Base-by-base conservation (phyloP, 176 grass and related monocot genomes). In the Miscanthus lutarioriparius region DNA sequence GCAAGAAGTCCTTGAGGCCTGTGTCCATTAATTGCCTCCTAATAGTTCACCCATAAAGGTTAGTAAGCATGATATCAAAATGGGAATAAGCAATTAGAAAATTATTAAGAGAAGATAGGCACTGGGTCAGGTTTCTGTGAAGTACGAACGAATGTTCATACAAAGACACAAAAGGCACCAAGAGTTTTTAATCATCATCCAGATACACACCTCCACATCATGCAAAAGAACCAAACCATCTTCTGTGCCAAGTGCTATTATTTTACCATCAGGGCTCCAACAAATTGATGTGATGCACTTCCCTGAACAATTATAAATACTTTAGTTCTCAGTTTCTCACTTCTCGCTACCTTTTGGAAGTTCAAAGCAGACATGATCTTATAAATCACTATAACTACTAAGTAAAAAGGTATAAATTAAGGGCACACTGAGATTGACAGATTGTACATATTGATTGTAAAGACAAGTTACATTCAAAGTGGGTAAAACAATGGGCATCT, bases 231-330 rank as follows among this genome's bases (percentile, higher is more conserved):
- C 76, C 56, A 85, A 93, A 82, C 96, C 93, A 74, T 94, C 93
- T 84, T 95, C 96, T 70, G 92, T 90, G 47, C 96, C 96, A 85
- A 98, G 83, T 8, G 89, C 93, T 85, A 98, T 84, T 47, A 90
- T 88, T 95, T 95, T 98, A 80, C 96, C 93, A 90, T 93, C 96
- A 39, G 96, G 93, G 68, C 93, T 95, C 96, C 96, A 98, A 81
- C 93, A 98, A 89, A 98, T 87, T 67, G 91, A 92, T 83, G 96
- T 92, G 22, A 98, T 92, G 84, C 69, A 87, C 78, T 98, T 95
- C 22, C 93, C 92, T 95, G 75, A 30, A 74, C 45, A 86, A 66
- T 75, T 70, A 74, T 25, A 71, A 88, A 48, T 38, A 44, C n/a
- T 77, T 88, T 68, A 90, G 65, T 88, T 32, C 3, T 47, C 0